Percentiles rank a stretch among this genome's conserved stretches.
phyloP scores from a whole-genome alignment of 441 rosid genomes.

The Erodium texanum region DNA sequence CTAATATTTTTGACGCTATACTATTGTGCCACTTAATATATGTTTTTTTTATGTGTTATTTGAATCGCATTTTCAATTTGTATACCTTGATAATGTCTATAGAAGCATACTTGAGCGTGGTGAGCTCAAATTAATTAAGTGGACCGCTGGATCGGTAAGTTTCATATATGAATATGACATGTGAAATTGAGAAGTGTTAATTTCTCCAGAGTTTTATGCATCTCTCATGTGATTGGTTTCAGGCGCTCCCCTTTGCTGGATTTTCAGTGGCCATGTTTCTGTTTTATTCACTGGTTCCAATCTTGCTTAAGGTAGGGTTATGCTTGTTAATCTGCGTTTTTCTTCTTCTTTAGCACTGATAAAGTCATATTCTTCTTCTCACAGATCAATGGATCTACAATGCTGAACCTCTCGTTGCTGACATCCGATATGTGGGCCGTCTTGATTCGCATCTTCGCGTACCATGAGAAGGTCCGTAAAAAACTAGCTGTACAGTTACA shows the following conservation, averaged over 20 bases:
- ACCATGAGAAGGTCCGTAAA: conserved; percentile 66
- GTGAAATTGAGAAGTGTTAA: no score
- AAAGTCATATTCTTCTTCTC: conserved; percentile 4
- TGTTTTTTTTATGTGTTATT: no score
- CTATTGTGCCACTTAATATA: no score
- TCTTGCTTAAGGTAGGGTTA: conserved; percentile 61
- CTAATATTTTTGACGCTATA: no score
- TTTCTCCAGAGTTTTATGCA: not conserved
- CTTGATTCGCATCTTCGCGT: conserved; percentile 63
- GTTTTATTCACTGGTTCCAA: conserved; percentile 66
- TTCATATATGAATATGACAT: conserved; percentile 1
- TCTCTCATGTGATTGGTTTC: conserved; percentile 26
- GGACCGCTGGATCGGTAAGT: conserved; percentile 72
- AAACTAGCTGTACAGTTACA: not conserved
- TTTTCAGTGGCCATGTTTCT: conserved; percentile 60
- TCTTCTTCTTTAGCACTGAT: not conserved
- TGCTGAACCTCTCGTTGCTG: conserved; percentile 72
- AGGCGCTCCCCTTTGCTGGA: conserved; percentile 68
- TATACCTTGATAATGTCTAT: conserved; percentile 31
- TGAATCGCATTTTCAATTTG: not conserved
- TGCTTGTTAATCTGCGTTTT: not conserved
- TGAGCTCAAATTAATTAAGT: conserved; percentile 60
- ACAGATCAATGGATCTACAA: conserved; percentile 65
- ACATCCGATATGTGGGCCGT: conserved; percentile 95
- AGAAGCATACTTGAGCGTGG: conserved; percentile 72